Conservation (phyloP, 2,329 filamentous ascomycete species). For the Cladorrhinum sp. region DNA sequence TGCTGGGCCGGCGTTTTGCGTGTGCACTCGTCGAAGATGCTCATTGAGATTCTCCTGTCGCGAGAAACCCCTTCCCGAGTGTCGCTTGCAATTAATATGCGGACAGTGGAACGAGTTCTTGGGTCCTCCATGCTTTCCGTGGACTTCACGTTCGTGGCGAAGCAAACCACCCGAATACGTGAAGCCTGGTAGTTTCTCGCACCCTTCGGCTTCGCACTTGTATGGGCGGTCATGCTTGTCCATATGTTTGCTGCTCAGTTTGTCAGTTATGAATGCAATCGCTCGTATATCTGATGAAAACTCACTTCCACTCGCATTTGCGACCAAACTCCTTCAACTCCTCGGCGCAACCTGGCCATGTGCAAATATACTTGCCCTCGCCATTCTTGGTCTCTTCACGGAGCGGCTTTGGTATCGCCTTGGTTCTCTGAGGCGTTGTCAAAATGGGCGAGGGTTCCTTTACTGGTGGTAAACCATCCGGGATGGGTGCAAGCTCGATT, state of each 20-base stretch:
- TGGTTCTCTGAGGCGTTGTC: conserved; percentile 40
- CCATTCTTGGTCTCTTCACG: conserved; percentile 59
- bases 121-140: conserved; percentile 83
- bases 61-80: conserved; percentile 84
- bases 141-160: conserved; percentile 89
- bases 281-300: conserved; percentile 26
- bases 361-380: conserved; percentile 76
- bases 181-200: conserved; percentile 89
- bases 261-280: conserved; percentile 5
- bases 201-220: conserved; percentile 76
- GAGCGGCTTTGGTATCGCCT: conserved; percentile 57
- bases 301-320: conserved; percentile 94
- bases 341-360: conserved; percentile 64
- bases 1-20: conserved; percentile 40
- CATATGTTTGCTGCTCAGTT: conserved; percentile 78
- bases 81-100: conserved; percentile 82
- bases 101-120: conserved; percentile 87
- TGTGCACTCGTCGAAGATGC: conserved; percentile 87
- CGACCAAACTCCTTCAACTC: conserved; percentile 66
- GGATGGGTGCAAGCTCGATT: conserved; percentile 37
- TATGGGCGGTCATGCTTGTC: conserved; percentile 96
- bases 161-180: conserved; percentile 90
- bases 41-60: conserved; percentile 92
- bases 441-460: conserved; percentile 31
- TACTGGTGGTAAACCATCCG: conserved; percentile 17